Conservation (phyloP, 75 land plant species). For the Cunninghamia lanceolata region DNA sequence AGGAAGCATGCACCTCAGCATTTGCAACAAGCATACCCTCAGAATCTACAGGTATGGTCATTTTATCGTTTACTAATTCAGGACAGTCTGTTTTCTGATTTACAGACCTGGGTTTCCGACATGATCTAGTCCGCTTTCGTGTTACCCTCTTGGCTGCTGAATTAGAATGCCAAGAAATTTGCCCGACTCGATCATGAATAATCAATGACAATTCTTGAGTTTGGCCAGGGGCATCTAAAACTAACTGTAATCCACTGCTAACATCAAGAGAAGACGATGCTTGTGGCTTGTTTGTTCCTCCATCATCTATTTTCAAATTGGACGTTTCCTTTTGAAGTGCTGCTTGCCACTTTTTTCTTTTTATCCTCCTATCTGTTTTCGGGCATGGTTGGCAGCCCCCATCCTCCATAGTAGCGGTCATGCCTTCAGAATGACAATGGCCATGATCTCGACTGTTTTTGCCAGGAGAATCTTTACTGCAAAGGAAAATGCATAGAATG, state of each 20-base stretch:
- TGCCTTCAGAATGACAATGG: neutral
- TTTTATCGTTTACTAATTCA: neutral
- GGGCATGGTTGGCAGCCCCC: neutral
- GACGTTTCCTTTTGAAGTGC: neutral
- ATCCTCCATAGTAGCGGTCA: neutral
- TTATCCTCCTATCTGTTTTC: slow-evolving; percentile 4
- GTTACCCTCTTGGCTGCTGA: neutral
- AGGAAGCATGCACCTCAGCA: neutral
- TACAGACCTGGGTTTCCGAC: neutral
- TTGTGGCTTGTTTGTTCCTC: neutral
- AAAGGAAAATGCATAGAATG: neutral
- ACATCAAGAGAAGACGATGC: neutral
- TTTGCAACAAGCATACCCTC: neutral
- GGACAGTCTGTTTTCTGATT: neutral
- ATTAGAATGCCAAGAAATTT: neutral
- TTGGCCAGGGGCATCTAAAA: slow-evolving; percentile 1
- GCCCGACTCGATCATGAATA: slow-evolving; percentile 2
- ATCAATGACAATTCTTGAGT: slow-evolving; percentile 6
- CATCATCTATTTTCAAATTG: neutral
- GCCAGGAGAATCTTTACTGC: neutral
- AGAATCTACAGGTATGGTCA: neutral
- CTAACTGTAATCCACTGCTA: neutral
- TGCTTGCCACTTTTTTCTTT: neutral
- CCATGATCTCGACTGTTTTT: neutral
- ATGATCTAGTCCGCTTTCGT: neutral